Evolutionary conservation across 768 basidiomycete genomes (phyloP), one percentile per base, ranked within the genome.

Genomic region (Auricularia auricula-judae): DNA sequence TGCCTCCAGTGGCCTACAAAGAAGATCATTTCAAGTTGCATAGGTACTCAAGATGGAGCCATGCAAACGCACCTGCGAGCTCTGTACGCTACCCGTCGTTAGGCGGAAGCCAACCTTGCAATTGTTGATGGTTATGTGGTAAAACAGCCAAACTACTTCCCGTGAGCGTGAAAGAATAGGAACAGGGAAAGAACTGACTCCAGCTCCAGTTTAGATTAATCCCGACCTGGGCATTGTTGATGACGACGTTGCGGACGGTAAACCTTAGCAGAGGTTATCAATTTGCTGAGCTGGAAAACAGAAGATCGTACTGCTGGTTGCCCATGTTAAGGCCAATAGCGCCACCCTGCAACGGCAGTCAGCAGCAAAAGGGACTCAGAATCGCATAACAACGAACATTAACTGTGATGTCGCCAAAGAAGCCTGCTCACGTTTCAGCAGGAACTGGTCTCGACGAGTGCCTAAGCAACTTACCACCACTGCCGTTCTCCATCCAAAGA

Each of bases 171-270:
- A 42, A 8, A 42, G 8, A 42, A 14, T 14, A 8, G 7, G 39
- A 8, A 5, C 47, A 5, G 14, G 8, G 5, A 51, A 18, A 51
- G 14, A 18, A 10, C 47, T 16, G 4, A 51, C 47, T 59, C 56
- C 64, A 65, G 39, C 54, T 65, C 64, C 64, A 65, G 39, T 54
- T 39, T 1, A 65, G 42, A 53, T 60, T 36, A 36, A 65, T 36
- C 56, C 47, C 68, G 51, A 58, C 63, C 64, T n/a, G 53, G 61
- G 42, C 62, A 53, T 69, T 65, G 58, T 64, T 64, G 56, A 69
- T 61, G 4, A 21, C 63, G 36, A 68, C 36, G 61, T 69, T 69
- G 5, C 69, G 67, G 3, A 69, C 69, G n/a, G 64, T 66, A 36
- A 68, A 68, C 39, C 53, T 54, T n/a, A 54, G n/a, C 39, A 42